A percentile compares a stretch with the other conserved stretches of the same genome.
These are phyloP conservation scores for Macrotyloma uniflorum DNA, from an alignment of 306 rosid genomes.

Conservation along the genomic window DNA sequence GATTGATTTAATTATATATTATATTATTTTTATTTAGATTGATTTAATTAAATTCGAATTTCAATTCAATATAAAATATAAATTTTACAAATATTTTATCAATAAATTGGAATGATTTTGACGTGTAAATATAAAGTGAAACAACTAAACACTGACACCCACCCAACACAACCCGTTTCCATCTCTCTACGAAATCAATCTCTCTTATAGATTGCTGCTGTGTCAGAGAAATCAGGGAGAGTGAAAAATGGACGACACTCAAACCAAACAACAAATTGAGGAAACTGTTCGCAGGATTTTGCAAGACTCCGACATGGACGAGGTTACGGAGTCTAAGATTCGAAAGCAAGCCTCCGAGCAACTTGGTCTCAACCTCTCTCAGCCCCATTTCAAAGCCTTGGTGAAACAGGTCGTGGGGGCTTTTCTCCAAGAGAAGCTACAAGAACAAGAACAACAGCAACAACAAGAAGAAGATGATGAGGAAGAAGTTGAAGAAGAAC, in stretches of 20 bases:
- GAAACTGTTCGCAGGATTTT: constrained; percentile 67
- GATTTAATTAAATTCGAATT: no score
- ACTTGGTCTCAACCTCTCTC: constrained; percentile 67
- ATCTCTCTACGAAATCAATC: neutral
- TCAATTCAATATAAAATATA: no score
- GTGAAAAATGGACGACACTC: constrained; percentile 66
- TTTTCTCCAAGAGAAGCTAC: constrained; percentile 59
- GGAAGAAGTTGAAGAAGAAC: neutral
- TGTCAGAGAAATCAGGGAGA: neutral
- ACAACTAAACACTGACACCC: no score
- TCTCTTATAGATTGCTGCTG: neutral
- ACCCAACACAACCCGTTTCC: neutral
- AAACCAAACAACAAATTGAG: constrained; percentile 57
- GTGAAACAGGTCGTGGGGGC: constrained; percentile 68
- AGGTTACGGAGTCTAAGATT: constrained; percentile 76
- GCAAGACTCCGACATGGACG: constrained; percentile 74
- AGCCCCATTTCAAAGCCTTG: constrained; percentile 61
- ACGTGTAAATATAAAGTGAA: no score
- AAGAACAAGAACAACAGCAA: constrained; percentile 8
- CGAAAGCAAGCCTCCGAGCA: constrained; percentile 74
- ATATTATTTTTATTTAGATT: no score
- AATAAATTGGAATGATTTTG: no score
- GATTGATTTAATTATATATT: no score
- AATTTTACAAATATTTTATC: no score
- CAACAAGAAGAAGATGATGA: neutral